phyloP scores from a whole-genome alignment of 306 rosid genomes.

The Fragaria vesca region DNA sequence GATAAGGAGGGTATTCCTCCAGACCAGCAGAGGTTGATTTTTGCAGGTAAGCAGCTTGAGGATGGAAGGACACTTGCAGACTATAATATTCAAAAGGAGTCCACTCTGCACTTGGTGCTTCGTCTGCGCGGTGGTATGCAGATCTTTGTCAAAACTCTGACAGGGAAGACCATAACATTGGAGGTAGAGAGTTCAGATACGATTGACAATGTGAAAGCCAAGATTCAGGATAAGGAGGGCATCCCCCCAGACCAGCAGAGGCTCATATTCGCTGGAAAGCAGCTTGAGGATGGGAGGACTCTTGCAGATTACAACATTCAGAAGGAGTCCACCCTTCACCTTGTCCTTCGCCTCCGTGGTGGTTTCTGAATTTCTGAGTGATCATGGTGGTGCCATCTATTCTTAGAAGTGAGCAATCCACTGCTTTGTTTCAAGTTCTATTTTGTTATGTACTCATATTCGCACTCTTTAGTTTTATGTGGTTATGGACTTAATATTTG shows the following conservation, averaged over 20 bases:
- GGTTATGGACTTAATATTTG: no score
- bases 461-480: no score
- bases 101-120: constrained; percentile 25
- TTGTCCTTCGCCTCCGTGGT: no score
- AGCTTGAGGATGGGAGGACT: no score
- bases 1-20: constrained; percentile 29
- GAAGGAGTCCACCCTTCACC: no score
- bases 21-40: constrained; percentile 26
- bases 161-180: constrained; percentile 24
- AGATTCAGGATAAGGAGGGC: constrained; percentile 33
- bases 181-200: constrained; percentile 26
- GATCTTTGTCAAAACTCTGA: constrained; percentile 22
- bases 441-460: no score
- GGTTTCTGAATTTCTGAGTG: no score
- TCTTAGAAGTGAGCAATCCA: no score
- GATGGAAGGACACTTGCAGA: constrained; percentile 26
- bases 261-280: not conserved
- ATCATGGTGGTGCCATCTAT: no score
- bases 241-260: constrained; percentile 33
- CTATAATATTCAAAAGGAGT: constrained; percentile 28
- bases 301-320: no score
- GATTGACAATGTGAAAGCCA: constrained; percentile 22
- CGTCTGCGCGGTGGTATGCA: constrained; percentile 30
- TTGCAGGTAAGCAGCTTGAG: constrained; percentile 27
- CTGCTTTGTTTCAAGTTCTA: no score